phyloP scores from a whole-genome alignment of 2,329 filamentous ascomycete genomes.

The Claviceps monticola region DNA sequence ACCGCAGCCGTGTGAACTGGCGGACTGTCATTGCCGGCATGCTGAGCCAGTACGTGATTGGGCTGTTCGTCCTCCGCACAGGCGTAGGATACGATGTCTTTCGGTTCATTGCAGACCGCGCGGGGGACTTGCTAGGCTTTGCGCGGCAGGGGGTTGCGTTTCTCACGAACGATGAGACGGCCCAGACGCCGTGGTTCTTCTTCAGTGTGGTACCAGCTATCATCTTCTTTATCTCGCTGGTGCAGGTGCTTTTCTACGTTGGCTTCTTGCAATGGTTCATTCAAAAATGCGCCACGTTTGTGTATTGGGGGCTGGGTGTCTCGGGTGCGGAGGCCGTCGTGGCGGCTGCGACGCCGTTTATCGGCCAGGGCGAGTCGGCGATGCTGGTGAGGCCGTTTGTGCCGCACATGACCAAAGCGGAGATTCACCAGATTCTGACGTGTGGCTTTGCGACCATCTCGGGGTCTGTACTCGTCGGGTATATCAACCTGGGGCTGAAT shows the following conservation, averaged over 20 bases:
- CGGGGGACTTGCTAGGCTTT: slow-evolving; percentile 61
- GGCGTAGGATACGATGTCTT: slow-evolving; percentile 79
- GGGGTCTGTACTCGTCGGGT: slow-evolving; percentile 73
- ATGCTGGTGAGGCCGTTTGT: slow-evolving; percentile 87
- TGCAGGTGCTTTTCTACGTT: slow-evolving; percentile 72
- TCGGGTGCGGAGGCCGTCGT: slow-evolving; percentile 91
- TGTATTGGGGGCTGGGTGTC: slow-evolving; percentile 80
- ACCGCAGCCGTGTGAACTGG: slow-evolving; percentile 53
- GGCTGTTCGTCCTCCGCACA: slow-evolving; percentile 76
- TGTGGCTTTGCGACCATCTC: slow-evolving; percentile 89
- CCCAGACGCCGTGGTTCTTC: slow-evolving; percentile 51
- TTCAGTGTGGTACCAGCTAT: slow-evolving; percentile 74
- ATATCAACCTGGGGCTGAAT: slow-evolving; percentile 73
- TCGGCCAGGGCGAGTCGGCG: slow-evolving; percentile 85
- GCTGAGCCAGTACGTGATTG: slow-evolving; percentile 76
- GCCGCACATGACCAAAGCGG: slow-evolving; percentile 69
- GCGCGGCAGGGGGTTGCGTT: slow-evolving; percentile 61
- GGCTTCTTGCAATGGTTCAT: slow-evolving; percentile 83
- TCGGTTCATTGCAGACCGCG: slow-evolving; percentile 68
- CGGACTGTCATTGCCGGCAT: slow-evolving; percentile 80
- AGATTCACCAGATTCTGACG: slow-evolving; percentile 86
- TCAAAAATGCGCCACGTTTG: slow-evolving; percentile 73
- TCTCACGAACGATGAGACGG: slow-evolving; percentile 35
- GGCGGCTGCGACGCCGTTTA: slow-evolving; percentile 83
- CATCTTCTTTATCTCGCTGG: slow-evolving; percentile 91